Evolutionary conservation across 176 grass and related monocot species (phyloP), one percentile per base, ranked within the genome.

Genomic region (Cocos nucifera): DNA sequence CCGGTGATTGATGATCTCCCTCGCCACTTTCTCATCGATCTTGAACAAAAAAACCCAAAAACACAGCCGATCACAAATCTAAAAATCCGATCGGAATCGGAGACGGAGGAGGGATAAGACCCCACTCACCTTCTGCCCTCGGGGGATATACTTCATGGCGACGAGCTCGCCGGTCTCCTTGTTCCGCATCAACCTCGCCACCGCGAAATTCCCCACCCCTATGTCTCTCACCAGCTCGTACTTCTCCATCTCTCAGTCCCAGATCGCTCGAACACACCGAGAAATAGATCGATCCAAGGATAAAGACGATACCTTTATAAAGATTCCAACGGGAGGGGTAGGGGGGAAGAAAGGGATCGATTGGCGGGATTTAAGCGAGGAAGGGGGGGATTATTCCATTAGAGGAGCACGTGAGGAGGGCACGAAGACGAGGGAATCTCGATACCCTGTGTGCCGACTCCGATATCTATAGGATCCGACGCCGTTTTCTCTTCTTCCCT

Each of bases 191-290:
- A 95, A 56, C 76, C 89, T 64, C 49, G 85, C 89, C 1, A 95
- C 81, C 49, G 85, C 89, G 73, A 89, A 95, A 77, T 95, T 89
- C 24, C 85, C 89, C 60, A 82, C 66, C 32, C 89, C 89, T 75
- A 95, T 95, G 49, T 95, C 89, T 81, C 85, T 95, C 82, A 95
- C 61, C 29, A 95, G 85, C 82, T 95, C 89, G 81, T 95, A 95
- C 85, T 79, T 92, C 83, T 92, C 88, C 88, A 92, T 92, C 76
- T 54, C 20, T 63, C 49, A 17, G 23, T 54, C 12, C n/a, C 14
- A 28, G 10, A 49, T 28, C 29, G 19, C 49, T 19, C 57, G 63
- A 52, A 12, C 18, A 17, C 18, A 39, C 28, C 9, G 10, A 44
- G 35, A 44, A 44, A 14, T 14, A 2, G 35, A 44, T 44, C 35